Base-by-base conservation (phyloP, 2,329 filamentous ascomycete genomes). In the Colletotrichum sojae region DNA sequence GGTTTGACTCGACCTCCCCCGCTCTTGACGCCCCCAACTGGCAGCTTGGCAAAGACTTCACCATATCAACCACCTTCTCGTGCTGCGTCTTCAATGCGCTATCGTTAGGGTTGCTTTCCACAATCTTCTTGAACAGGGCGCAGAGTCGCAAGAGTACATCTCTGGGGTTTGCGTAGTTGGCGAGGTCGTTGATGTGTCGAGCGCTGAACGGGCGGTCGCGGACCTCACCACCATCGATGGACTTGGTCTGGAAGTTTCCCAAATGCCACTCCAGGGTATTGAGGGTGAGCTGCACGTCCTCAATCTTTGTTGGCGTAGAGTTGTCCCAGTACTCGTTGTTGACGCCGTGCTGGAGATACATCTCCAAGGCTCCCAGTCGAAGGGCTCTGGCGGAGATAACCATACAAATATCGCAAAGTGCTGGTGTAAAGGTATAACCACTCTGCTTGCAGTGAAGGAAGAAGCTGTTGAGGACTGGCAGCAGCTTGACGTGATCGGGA, bases 391-490 rank as follows among this genome's bases (percentile, higher is more conserved):
- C 77, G 22, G 81, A 79, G 45, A 79, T 67, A 56, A 66, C 71
- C 57, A 82, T 67, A 1, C 74, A 79, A 36, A 78, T 63, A 16
- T 74, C 73, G 49, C 76, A 75, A 9, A 84, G 69, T 2, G 74
- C 53, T 0, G 70, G 51, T 13, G 78, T 74, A 6, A 82, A 52
- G 25, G 72, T 64, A 6, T 71, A 57, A 5, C 67, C 71, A 20
- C 73, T 65, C 8, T 69, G 67, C 4, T 76, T 72, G 10, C 83
- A 72, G 51, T 76, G 78, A 51, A 81, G 74, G 27, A 76, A 72
- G 15, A 85, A 62, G 69, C 84, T 83, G 61, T 84, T 82, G 25
- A 86, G 71, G 57, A 85, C 78, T 1, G 74, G 69, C 46, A 85
- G 73, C 20, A 81, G 68, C 13, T 77, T 76, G 22, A 55, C 12